Conservation (phyloP, 768 basidiomycete species). For the Pisolithus albus region DNA sequence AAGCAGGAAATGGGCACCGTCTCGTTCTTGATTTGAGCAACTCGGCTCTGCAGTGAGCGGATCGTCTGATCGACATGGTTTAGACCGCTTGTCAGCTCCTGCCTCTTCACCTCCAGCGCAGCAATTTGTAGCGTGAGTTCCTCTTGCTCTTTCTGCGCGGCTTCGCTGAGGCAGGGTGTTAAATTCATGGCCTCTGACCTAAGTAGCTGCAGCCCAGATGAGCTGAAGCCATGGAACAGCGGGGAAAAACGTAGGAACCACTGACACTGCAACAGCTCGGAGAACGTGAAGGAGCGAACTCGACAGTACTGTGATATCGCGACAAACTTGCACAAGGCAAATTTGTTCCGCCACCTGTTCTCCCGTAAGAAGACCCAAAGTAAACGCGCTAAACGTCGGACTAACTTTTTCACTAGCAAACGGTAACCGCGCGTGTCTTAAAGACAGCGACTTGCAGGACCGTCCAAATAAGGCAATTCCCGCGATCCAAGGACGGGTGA, state of each 20-base stretch:
- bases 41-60: slow-evolving; percentile 25
- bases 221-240: slow-evolving; percentile 9
- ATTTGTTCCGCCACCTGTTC: no score
- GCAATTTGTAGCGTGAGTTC: slow-evolving; percentile 16
- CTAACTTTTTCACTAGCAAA: no score
- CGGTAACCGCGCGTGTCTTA: no score
- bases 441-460: no score
- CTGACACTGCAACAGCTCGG: slow-evolving; percentile 19
- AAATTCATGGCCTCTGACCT: slow-evolving; percentile 15
- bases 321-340: no score
- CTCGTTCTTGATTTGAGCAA: slow-evolving; percentile 26
- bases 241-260: slow-evolving; percentile 7
- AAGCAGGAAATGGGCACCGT: slow-evolving; percentile 24
- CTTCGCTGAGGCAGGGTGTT: slow-evolving; percentile 12
- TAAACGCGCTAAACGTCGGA: no score
- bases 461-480: neutral
- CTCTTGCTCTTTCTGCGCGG: slow-evolving; percentile 21
- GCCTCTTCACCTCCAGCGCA: slow-evolving; percentile 17
- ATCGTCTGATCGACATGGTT: slow-evolving; percentile 23
- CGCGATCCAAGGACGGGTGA: neutral
- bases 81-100: slow-evolving; percentile 16
- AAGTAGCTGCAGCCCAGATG: slow-evolving; percentile 9
- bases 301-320: no score
- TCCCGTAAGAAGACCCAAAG: no score
- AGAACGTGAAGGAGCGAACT: neutral